phyloP scores from a whole-genome alignment of 257 asterid species.

The Ophiorrhiza pumila region DNA sequence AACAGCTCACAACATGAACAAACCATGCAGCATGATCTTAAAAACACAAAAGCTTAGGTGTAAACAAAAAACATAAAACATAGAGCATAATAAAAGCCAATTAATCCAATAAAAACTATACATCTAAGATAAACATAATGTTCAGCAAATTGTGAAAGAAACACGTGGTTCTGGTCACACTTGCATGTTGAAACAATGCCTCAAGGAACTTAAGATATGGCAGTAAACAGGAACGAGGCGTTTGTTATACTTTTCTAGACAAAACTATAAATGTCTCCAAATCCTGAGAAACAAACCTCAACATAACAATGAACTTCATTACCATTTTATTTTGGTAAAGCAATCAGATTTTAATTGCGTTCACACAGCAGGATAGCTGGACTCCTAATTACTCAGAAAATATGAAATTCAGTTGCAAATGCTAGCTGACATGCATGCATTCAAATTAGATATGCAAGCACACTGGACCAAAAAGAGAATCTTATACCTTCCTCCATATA shows the following conservation, averaged over 20 bases:
- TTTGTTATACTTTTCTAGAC: background rate
- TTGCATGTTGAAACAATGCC: background rate
- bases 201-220: background rate
- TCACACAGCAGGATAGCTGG: background rate
- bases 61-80: background rate
- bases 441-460: background rate
- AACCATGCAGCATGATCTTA: no score
- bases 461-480: background rate
- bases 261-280: background rate
- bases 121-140: background rate
- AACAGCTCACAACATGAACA: background rate
- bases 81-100: background rate
- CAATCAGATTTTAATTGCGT: background rate
- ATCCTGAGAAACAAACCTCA: background rate
- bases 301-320: background rate
- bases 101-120: background rate
- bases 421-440: background rate
- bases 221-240: background rate
- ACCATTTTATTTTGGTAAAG: background rate
- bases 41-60: no score
- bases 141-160: background rate
- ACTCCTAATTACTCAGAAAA: background rate
- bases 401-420: background rate
- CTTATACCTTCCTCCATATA: constrained; percentile 93
- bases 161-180: background rate